Evolutionary conservation across 257 asterid species (phyloP).

Genomic region (Verbascum thapsus): DNA sequence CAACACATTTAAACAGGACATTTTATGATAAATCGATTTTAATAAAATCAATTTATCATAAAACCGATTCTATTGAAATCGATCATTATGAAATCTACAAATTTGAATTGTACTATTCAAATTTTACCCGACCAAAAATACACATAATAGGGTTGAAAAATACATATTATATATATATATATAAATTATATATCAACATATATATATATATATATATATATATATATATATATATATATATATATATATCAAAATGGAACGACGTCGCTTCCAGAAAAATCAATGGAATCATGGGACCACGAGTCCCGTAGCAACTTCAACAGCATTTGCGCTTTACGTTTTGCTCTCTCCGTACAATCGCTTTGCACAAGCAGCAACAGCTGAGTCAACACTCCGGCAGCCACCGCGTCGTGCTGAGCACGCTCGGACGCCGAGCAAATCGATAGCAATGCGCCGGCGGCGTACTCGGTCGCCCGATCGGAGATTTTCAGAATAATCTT

Average conservation of each 20-base stretch:
- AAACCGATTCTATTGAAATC: too few relatives aligned
- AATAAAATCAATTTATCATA: too few relatives aligned
- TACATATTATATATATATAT: too few relatives aligned
- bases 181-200: too few relatives aligned
- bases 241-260: conserved; percentile 43
- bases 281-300: conserved; percentile 55
- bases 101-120: too few relatives aligned
- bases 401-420: conserved; percentile 38
- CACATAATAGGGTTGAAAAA: too few relatives aligned
- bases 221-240: too few relatives aligned
- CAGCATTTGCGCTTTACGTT: conserved; percentile 66
- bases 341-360: conserved; percentile 51
- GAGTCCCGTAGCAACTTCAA: conserved; percentile 56
- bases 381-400: conserved; percentile 40
- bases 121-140: too few relatives aligned
- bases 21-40: too few relatives aligned
- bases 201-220: too few relatives aligned
- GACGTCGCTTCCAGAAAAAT: conserved; percentile 54
- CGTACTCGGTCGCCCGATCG: conserved; percentile 56
- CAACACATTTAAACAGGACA: too few relatives aligned
- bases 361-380: conserved; percentile 39
- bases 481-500: conserved; percentile 54
- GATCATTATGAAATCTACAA: too few relatives aligned
- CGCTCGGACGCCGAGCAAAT: conserved; percentile 40
- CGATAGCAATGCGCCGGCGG: conserved; percentile 37